A percentile compares a stretch with the other conserved stretches of the same genome.
phyloP scores from a whole-genome alignment of 805 yeast genomes.

The Yarrowia porcina region DNA sequence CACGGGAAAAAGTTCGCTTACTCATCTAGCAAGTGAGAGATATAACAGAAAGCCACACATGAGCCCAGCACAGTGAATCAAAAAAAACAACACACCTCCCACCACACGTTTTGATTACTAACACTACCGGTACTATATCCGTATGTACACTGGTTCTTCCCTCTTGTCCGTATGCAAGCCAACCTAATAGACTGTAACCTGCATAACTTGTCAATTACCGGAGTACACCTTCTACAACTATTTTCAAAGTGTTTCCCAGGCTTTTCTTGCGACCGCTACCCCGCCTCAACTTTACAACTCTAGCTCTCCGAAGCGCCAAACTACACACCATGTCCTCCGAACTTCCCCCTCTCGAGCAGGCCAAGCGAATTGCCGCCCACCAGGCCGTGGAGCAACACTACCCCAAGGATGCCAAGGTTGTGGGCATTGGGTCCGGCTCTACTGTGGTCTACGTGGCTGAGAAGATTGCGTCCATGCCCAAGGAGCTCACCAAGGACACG shows the following conservation, averaged over 20 bases:
- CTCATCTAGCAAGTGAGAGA: background rate
- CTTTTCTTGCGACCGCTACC: background rate
- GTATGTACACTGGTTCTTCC: background rate
- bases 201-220: background rate
- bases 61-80: too few relatives aligned
- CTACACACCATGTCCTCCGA: background rate
- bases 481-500: constrained; percentile 49
- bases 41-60: too few relatives aligned
- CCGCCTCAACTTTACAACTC: background rate
- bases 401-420: constrained; percentile 61
- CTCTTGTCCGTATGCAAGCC: background rate
- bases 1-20: background rate
- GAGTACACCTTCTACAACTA: background rate
- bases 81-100: too few relatives aligned
- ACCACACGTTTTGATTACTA: too few relatives aligned
- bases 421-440: constrained; percentile 96
- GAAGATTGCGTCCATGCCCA: constrained; percentile 67
- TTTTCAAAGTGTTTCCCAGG: background rate
- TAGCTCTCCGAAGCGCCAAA: background rate
- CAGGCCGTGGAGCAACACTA: constrained; percentile 87
- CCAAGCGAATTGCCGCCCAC: constrained; percentile 89
- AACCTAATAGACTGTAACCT: background rate
- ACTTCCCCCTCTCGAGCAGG: constrained; percentile 53
- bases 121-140: too few relatives aligned
- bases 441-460: constrained; percentile 98